Conservation (phyloP, 2,329 filamentous ascomycete genomes). For the Aureobasidium sp. region DNA sequence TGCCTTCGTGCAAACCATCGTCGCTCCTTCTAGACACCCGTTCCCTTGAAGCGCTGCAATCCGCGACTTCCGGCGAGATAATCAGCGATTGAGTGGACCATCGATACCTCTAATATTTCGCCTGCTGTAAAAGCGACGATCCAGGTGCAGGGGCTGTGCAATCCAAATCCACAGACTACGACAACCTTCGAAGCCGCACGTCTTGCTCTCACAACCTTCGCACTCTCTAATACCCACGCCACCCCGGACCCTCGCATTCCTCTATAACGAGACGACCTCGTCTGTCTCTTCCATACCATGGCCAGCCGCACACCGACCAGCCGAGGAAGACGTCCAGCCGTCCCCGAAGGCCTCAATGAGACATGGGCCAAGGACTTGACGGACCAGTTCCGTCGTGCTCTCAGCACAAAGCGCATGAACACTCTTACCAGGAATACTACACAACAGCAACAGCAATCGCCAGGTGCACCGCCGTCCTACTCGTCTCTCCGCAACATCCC, state of each 20-base stretch:
- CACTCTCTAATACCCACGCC: not conserved
- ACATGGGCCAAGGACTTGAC: slow-evolving; percentile 71
- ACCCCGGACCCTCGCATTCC: not conserved
- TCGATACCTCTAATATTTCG: not conserved
- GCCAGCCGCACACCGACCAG: slow-evolving; percentile 6
- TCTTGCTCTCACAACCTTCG: not conserved
- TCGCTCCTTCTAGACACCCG: not conserved
- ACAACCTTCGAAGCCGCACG: not conserved
- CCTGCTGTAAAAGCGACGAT: not conserved
- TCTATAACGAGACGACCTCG: not conserved
- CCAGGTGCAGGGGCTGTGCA: slow-evolving; percentile 7
- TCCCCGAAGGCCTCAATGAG: slow-evolving; percentile 34
- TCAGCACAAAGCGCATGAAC: slow-evolving; percentile 80
- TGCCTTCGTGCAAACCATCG: not conserved
- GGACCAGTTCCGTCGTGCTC: slow-evolving; percentile 74
- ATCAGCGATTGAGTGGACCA: not conserved
- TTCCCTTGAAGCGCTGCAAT: not conserved
- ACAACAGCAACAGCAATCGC: slow-evolving; percentile 24
- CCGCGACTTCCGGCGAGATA: not conserved
- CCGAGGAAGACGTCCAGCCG: not conserved
- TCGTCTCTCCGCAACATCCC: slow-evolving; percentile 53
- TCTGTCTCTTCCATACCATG: not conserved
- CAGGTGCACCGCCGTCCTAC: slow-evolving; percentile 45
- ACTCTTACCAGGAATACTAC: slow-evolving; percentile 42
- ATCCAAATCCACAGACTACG: not conserved